Evolutionary conservation across 148 eudicot genomes (phyloP).

Genomic region (Polygonum maritimum): DNA sequence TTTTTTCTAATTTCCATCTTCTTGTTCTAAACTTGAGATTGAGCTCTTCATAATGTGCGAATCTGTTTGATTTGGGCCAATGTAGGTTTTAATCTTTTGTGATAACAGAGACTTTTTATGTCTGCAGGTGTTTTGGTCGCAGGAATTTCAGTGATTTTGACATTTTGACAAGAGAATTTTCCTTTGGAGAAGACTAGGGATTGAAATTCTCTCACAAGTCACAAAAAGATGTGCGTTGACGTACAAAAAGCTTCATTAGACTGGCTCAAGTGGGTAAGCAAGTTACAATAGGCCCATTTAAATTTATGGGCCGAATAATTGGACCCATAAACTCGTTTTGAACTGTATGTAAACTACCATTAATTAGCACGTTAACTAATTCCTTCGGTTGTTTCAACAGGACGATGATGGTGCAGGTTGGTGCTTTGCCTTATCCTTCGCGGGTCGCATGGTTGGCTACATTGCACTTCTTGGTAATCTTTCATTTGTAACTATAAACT

Average conservation of each 20-base stretch:
- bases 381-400: background rate
- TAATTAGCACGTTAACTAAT: background rate
- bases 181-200: background rate
- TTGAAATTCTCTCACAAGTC: background rate
- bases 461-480: background rate
- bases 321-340: background rate
- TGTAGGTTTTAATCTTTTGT: background rate
- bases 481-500: background rate
- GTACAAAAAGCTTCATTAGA: background rate
- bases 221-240: background rate
- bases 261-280: background rate
- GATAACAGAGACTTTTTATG: background rate
- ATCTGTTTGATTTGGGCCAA: background rate
- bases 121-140: background rate
- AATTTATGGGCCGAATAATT: background rate
- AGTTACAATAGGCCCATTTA: background rate
- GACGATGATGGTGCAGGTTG: background rate
- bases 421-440: conserved; percentile 4
- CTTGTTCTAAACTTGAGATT: too few relatives aligned
- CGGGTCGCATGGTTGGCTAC: conserved; percentile 1
- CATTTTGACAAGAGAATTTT: background rate
- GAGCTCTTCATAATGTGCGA: too few relatives aligned
- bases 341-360: too few relatives aligned
- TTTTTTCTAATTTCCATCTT: background rate
- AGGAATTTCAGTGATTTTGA: conserved; percentile 4